These are phyloP conservation scores for Schwanniomyces vanrijiae DNA, from an alignment of 805 yeast species.

Conservation along the genomic window DNA sequence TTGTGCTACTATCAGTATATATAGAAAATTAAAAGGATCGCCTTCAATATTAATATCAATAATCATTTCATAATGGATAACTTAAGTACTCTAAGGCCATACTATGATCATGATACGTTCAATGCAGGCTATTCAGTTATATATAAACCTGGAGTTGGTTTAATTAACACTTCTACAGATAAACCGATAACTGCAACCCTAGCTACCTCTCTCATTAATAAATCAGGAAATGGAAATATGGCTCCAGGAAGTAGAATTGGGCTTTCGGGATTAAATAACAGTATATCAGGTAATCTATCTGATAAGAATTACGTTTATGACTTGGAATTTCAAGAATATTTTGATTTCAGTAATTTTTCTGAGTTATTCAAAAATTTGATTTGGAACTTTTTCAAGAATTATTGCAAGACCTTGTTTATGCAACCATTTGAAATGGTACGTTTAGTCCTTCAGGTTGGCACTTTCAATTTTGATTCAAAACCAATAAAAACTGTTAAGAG, in stretches of 20 bases:
- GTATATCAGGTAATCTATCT: conserved; percentile 11
- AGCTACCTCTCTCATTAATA: conserved; percentile 16
- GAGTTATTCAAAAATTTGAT: conserved; percentile 58
- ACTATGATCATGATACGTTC: conserved; percentile 67
- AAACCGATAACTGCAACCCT: conserved; percentile 32
- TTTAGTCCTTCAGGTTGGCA: conserved; percentile 78
- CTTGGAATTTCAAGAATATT: conserved; percentile 64
- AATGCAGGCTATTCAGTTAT: conserved; percentile 63
- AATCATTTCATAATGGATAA: conserved; percentile 3
- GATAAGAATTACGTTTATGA: conserved; percentile 52
- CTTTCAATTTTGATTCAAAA: conserved; percentile 35
- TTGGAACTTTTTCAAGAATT: conserved; percentile 64
- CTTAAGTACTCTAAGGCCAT: conserved; percentile 52
- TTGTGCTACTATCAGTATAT: background rate
- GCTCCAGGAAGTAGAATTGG: conserved; percentile 18
- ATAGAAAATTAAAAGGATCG: conserved; percentile 1
- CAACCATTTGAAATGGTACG: conserved; percentile 90
- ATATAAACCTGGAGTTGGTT: conserved; percentile 62
- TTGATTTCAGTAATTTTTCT: conserved; percentile 57
- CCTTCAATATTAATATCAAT: background rate
- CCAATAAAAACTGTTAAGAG: conserved; percentile 13
- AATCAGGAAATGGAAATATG: conserved; percentile 9
- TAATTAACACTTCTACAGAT: conserved; percentile 46
- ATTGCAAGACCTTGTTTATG: conserved; percentile 64
- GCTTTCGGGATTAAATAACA: conserved; percentile 8